Evolutionary conservation across 2,329 filamentous ascomycete genomes (phyloP).

Genomic region (Epicoccum sorghinum): DNA sequence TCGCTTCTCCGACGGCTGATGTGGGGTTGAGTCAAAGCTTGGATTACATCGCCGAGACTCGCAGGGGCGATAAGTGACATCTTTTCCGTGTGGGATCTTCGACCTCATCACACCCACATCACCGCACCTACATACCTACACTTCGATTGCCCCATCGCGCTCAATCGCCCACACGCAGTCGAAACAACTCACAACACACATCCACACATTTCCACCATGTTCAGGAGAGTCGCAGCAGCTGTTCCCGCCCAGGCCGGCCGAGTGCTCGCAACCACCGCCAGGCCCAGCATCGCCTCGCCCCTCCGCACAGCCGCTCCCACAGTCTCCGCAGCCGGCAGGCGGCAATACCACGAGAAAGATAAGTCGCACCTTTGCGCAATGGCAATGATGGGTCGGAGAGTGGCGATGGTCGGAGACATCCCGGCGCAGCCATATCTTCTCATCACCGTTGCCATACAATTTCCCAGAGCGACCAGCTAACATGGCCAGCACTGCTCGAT

Average conservation of each 20-base stretch:
- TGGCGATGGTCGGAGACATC: constrained; percentile 20
- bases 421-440: constrained; percentile 6
- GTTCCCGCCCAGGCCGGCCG: constrained; percentile 60
- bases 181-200: constrained; percentile 13
- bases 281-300: constrained; percentile 56
- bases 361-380: constrained; percentile 43
- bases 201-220: constrained; percentile 54
- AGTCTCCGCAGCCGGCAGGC: constrained; percentile 48
- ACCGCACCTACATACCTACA: constrained; percentile 23
- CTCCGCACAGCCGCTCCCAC: constrained; percentile 53
- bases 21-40: constrained; percentile 30
- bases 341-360: constrained; percentile 72
- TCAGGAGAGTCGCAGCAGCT: constrained; percentile 61
- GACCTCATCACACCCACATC: constrained; percentile 14
- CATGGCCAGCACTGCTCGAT: constrained; percentile 65
- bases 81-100: constrained; percentile 17
- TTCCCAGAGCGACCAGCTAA: constrained; percentile 46
- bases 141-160: not conserved
- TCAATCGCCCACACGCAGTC: constrained; percentile 12
- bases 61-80: constrained; percentile 27
- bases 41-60: constrained; percentile 15
- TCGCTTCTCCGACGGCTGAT: constrained; percentile 31
- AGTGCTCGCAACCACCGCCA: constrained; percentile 55
- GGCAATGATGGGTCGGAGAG: constrained; percentile 6
- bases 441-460: not conserved